These are phyloP conservation scores for Primulina eburnea DNA, from an alignment of 257 asterid species.

Conservation along the genomic window DNA sequence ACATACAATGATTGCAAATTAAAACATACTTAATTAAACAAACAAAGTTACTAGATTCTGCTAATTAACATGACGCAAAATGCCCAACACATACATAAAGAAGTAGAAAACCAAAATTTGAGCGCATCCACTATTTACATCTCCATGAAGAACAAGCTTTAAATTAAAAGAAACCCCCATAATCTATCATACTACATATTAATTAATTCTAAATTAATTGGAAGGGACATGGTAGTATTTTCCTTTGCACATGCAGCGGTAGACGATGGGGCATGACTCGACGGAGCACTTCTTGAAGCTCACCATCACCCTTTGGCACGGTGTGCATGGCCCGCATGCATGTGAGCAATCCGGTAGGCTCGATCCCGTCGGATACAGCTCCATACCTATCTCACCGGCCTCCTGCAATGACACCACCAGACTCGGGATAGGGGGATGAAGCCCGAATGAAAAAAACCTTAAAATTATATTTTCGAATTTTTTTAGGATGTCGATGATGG, in stretches of 20 bases:
- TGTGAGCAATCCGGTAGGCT: conserved; percentile 87
- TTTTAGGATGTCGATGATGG: too few relatives aligned
- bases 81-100: background rate
- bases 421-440: too few relatives aligned
- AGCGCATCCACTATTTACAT: conserved; percentile 28
- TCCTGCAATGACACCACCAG: conserved; percentile 34
- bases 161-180: background rate
- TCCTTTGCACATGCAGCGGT: conserved; percentile 91
- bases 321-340: conserved; percentile 84
- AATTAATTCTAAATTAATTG: conserved; percentile 35
- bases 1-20: background rate
- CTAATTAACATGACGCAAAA: conserved; percentile 4
- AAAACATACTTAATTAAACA: background rate
- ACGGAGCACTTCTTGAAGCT: conserved; percentile 72
- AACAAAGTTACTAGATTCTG: background rate
- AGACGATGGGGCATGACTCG: conserved; percentile 90
- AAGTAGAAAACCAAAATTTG: conserved; percentile 25
- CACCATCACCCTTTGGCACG: conserved; percentile 85
- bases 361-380: conserved; percentile 82
- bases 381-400: conserved; percentile 53
- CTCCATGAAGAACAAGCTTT: conserved; percentile 17
- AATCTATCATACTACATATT: too few relatives aligned
- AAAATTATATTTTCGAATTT: background rate
- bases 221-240: conserved; percentile 90
- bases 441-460: background rate